phyloP scores from a whole-genome alignment of 305 asterid genomes.

The Withania somnifera region DNA sequence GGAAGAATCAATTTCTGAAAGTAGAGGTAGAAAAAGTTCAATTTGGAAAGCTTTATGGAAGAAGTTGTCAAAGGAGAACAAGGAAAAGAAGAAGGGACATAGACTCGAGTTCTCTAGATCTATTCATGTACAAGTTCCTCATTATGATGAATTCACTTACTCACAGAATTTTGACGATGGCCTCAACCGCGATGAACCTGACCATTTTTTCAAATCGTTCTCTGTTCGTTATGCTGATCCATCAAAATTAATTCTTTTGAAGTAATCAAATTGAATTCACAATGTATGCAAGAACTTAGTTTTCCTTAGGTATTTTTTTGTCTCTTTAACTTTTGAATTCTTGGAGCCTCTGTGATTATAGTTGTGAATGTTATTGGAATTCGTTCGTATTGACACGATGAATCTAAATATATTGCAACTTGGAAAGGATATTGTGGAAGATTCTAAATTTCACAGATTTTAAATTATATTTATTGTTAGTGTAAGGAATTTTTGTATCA shows the following conservation, averaged over 20 bases:
- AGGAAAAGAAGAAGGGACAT: background rate
- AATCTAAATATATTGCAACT: background rate
- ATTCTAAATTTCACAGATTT: background rate
- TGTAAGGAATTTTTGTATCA: background rate
- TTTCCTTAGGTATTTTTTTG: background rate
- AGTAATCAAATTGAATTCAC: background rate
- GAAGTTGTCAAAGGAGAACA: background rate
- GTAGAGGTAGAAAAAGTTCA: background rate
- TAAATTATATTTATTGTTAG: background rate
- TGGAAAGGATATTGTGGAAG: background rate
- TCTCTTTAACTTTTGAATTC: background rate
- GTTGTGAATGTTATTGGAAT: background rate
- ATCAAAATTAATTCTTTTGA: background rate
- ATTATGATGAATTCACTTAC: background rate
- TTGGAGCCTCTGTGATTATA: background rate
- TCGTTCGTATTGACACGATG: background rate
- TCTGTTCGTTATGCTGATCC: conserved; percentile 4
- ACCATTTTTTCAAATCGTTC: background rate
- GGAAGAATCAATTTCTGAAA: background rate
- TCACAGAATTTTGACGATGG: conserved; percentile 1
- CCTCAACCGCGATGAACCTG: background rate
- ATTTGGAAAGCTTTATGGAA: conserved; percentile 3
- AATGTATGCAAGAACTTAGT: background rate
- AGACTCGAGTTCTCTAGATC: background rate
- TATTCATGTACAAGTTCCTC: background rate